Conservation (phyloP, 495 filamentous ascomycete genomes). For the Penicillium coprophilum region DNA sequence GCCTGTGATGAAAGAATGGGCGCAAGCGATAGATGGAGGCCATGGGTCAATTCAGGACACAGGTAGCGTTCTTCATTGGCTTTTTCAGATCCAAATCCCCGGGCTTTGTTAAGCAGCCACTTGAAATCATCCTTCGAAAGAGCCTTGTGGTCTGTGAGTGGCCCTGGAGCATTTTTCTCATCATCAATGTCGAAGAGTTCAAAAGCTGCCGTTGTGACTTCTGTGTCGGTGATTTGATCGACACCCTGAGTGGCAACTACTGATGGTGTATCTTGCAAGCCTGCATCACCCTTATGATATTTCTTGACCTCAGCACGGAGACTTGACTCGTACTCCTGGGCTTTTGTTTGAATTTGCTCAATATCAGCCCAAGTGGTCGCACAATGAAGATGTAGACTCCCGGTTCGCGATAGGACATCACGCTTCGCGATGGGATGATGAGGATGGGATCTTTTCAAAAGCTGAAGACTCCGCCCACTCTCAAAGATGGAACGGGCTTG, state of each 20-base stretch:
- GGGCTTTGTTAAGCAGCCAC: conserved; percentile 25
- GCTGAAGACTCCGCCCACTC: conserved; percentile 70
- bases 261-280: neutral
- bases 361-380: conserved; percentile 76
- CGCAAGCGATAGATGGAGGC: conserved; percentile 71
- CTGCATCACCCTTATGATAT: conserved; percentile 30
- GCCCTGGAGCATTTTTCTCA: conserved; percentile 21
- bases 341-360: conserved; percentile 58
- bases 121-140: conserved; percentile 34
- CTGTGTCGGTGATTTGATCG: conserved; percentile 5
- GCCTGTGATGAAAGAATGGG: conserved; percentile 74
- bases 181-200: conserved; percentile 44
- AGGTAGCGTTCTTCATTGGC: conserved; percentile 36
- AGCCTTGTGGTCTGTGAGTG: conserved; percentile 26
- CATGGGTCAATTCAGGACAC: conserved; percentile 68
- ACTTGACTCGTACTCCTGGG: conserved; percentile 59
- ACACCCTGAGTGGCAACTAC: neutral
- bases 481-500: conserved; percentile 70
- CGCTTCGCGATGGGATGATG: conserved; percentile 67
- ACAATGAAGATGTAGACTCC: conserved; percentile 64
- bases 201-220: conserved; percentile 27
- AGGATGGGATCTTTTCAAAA: conserved; percentile 71
- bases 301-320: conserved; percentile 44
- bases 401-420: conserved; percentile 42
- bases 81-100: conserved; percentile 9